Evolutionary conservation across 2,329 filamentous ascomycete species (phyloP).

Genomic region (Zasmidium cellare): DNA sequence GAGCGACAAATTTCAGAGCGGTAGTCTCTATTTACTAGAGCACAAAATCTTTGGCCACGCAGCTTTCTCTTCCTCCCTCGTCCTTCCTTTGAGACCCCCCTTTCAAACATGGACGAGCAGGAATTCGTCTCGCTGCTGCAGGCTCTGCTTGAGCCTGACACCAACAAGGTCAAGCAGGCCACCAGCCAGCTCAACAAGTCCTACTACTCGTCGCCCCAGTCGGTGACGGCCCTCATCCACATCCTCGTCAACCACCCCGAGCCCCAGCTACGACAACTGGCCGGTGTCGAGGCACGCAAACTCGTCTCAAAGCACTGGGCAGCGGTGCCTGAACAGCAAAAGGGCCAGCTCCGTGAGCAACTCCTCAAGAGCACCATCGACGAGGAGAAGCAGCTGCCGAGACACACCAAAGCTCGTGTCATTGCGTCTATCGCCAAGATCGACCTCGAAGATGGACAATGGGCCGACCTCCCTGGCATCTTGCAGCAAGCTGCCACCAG

Average conservation of each 20-base stretch:
- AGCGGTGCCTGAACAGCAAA: conserved; percentile 70
- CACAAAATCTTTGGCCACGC: too few species aligned
- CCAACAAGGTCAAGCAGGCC: conserved; percentile 73
- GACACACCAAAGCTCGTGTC: conserved; percentile 84
- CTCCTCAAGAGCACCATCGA: conserved; percentile 80
- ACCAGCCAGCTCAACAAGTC: conserved; percentile 89
- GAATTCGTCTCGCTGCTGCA: conserved; percentile 84
- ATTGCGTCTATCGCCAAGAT: conserved; percentile 82
- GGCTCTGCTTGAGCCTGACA: conserved; percentile 85
- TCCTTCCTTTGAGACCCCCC: conserved; percentile 5
- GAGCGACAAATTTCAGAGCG: background rate
- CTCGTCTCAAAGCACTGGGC: conserved; percentile 86
- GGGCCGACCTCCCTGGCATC: conserved; percentile 75
- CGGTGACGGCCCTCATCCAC: conserved; percentile 82
- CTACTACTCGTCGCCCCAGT: conserved; percentile 84
- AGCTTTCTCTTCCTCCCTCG: conserved; percentile 2
- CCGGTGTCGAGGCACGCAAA: conserved; percentile 84
- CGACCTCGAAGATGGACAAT: conserved; percentile 85
- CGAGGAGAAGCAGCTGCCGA: conserved; percentile 73
- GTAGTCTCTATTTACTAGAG: background rate
- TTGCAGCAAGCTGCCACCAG: conserved; percentile 79
- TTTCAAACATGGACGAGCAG: conserved; percentile 68
- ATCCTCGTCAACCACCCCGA: conserved; percentile 77
- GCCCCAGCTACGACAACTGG: conserved; percentile 77
- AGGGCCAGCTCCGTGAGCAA: conserved; percentile 75